phyloP scores from a whole-genome alignment of 306 rosid genomes.

The Quercus ilex region DNA sequence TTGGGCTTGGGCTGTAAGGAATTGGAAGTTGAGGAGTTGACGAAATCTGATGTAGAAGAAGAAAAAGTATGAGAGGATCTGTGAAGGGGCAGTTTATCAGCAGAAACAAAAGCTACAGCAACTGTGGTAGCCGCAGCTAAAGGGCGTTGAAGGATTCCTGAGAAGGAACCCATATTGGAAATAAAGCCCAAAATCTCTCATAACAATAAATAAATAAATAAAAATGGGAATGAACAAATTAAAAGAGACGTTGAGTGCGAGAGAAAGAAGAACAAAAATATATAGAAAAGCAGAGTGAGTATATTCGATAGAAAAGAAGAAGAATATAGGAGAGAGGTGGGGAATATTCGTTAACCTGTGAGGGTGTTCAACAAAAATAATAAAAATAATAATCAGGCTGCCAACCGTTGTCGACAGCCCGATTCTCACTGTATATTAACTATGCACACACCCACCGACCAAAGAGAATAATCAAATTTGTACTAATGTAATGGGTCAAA shows the following conservation, averaged over 20 bases:
- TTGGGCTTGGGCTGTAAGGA: background rate
- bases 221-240: no score
- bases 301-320: background rate
- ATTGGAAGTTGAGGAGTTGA: slow-evolving; percentile 15
- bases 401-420: no score
- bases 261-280: no score
- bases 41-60: slow-evolving; percentile 40
- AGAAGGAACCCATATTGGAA: slow-evolving; percentile 62
- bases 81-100: slow-evolving; percentile 42
- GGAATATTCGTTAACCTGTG: background rate
- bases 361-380: no score
- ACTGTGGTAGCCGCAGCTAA: slow-evolving; percentile 83
- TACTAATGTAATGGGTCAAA: no score
- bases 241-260: no score
- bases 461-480: no score
- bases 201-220: background rate
- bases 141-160: slow-evolving; percentile 84
- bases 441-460: no score
- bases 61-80: slow-evolving; percentile 22
- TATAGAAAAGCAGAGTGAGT: background rate
- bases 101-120: slow-evolving; percentile 70
- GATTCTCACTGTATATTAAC: no score
- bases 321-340: background rate
- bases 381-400: no score
- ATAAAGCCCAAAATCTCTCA: slow-evolving; percentile 28